Evolutionary conservation across 2,329 filamentous ascomycete genomes (phyloP).

Genomic region (Penicillium olsonii): DNA sequence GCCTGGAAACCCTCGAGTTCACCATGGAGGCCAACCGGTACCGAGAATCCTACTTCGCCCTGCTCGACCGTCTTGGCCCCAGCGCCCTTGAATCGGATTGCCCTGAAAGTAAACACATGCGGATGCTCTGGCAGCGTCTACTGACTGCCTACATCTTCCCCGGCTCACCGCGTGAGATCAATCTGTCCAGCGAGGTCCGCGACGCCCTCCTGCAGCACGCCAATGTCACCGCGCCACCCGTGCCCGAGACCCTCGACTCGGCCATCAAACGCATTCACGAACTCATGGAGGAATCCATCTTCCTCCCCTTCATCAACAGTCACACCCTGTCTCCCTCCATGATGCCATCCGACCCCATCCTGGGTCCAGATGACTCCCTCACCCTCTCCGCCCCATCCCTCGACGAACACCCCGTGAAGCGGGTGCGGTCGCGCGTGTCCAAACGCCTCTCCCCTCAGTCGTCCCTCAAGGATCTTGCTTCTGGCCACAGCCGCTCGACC

Average conservation of each 20-base stretch:
- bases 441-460: conserved; percentile 35
- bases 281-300: conserved; percentile 94
- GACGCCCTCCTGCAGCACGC: conserved; percentile 73
- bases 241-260: conserved; percentile 74
- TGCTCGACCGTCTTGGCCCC: conserved; percentile 53
- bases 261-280: conserved; percentile 90
- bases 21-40: conserved; percentile 92
- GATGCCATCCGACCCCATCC: conserved; percentile 46
- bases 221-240: conserved; percentile 61
- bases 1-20: conserved; percentile 93
- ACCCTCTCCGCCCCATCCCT: conserved; percentile 31
- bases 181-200: conserved; percentile 81
- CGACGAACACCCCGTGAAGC: conserved; percentile 34
- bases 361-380: conserved; percentile 39
- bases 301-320: conserved; percentile 86
- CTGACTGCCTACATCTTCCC: conserved; percentile 88
- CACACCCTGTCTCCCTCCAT: conserved; percentile 52
- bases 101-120: conserved; percentile 67
- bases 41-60: conserved; percentile 63
- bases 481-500: conserved; percentile 30
- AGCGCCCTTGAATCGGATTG: conserved; percentile 52
- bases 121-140: conserved; percentile 81
- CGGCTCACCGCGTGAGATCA: conserved; percentile 83
- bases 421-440: conserved; percentile 26
- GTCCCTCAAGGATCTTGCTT: conserved; percentile 33